Evolutionary conservation across 2,329 filamentous ascomycete species (phyloP).

Genomic region (Calonectria honghensis): DNA sequence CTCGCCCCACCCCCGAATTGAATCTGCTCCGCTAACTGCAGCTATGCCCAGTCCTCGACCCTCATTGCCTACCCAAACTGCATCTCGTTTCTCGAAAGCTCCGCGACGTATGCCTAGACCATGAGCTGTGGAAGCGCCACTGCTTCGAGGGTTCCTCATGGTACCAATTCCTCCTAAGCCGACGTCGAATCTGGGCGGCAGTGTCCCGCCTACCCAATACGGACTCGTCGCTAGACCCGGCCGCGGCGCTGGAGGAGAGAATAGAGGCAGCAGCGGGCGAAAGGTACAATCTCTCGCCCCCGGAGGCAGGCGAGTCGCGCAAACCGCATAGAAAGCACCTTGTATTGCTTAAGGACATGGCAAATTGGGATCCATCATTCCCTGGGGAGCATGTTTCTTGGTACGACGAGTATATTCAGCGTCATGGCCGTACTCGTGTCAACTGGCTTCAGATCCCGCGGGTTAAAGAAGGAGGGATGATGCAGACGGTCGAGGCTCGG

Average conservation of each 20-base stretch:
- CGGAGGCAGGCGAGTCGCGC: slow-evolving; percentile 52
- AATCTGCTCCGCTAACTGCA: slow-evolving; percentile 49
- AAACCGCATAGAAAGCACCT: slow-evolving; percentile 44
- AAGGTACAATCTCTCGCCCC: slow-evolving; percentile 38
- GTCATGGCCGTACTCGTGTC: slow-evolving; percentile 83
- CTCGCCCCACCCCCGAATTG: slow-evolving; percentile 32
- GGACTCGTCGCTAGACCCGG: not conserved
- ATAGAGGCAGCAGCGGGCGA: slow-evolving; percentile 28
- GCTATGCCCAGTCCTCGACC: slow-evolving; percentile 59
- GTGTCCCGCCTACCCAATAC: slow-evolving; percentile 50
- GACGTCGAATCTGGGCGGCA: slow-evolving; percentile 57
- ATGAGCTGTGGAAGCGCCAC: slow-evolving; percentile 83
- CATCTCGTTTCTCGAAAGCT: slow-evolving; percentile 82
- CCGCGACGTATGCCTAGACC: slow-evolving; percentile 81
- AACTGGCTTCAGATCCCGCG: slow-evolving; percentile 84
- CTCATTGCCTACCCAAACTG: slow-evolving; percentile 72
- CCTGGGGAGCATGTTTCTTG: slow-evolving; percentile 83
- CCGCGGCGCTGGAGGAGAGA: slow-evolving; percentile 26
- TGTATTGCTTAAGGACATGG: slow-evolving; percentile 72
- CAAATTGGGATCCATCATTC: slow-evolving; percentile 89
- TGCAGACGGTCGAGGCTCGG: slow-evolving; percentile 78
- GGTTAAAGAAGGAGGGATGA: slow-evolving; percentile 62
- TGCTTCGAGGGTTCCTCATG: slow-evolving; percentile 84
- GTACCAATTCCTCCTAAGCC: slow-evolving; percentile 74
- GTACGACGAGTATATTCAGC: slow-evolving; percentile 92